These are phyloP conservation scores for Penicillium soppii DNA, from an alignment of 495 filamentous ascomycete species.

Conservation along the genomic window DNA sequence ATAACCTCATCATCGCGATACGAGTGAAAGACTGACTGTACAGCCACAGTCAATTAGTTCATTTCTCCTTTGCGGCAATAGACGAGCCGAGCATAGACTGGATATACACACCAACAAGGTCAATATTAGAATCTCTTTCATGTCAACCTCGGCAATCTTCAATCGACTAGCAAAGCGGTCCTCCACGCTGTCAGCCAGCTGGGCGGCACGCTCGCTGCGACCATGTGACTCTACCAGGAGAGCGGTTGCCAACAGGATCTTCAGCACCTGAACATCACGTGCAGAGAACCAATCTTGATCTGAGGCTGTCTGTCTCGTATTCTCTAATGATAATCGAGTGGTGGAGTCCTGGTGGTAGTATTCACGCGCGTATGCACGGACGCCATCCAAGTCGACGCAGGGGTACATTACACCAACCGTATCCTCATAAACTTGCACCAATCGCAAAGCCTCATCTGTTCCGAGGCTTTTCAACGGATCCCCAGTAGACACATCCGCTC, in stretches of 20 bases:
- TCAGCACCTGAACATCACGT: constrained; percentile 67
- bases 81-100: neutral
- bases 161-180: constrained; percentile 63
- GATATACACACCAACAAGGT: constrained; percentile 57
- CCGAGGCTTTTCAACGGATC: constrained; percentile 25
- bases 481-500: neutral
- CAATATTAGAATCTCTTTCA: constrained; percentile 69
- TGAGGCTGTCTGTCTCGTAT: constrained; percentile 46
- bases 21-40: constrained; percentile 79
- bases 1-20: constrained; percentile 76
- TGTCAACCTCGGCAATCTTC: constrained; percentile 60
- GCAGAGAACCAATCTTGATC: constrained; percentile 59
- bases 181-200: constrained; percentile 70
- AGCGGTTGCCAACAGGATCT: constrained; percentile 72
- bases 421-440: constrained; percentile 73
- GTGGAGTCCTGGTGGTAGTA: constrained; percentile 47
- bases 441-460: constrained; percentile 63
- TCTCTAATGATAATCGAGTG: constrained; percentile 51
- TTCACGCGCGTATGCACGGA: constrained; percentile 43
- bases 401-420: constrained; percentile 84
- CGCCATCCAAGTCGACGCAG: constrained; percentile 66
- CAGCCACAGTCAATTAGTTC: neutral
- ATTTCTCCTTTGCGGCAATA: neutral
- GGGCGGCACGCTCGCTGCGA: constrained; percentile 66
- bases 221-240: constrained; percentile 71